Evolutionary conservation across 2,329 filamentous ascomycete species (phyloP), one percentile per base, ranked within the genome.

Genomic region (Paraconiothyrium brasiliense): DNA sequence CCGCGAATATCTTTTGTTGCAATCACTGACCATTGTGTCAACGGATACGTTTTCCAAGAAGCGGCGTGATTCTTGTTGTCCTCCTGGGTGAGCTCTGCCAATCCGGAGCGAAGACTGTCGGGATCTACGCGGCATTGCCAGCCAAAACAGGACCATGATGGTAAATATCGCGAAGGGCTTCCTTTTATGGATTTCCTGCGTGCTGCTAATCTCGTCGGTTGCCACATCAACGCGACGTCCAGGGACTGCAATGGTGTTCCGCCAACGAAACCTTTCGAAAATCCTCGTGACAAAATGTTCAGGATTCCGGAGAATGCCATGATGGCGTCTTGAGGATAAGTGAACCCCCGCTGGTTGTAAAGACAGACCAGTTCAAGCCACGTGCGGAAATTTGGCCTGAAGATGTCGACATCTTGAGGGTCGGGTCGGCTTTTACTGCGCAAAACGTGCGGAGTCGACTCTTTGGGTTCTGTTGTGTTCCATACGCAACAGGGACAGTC

Each of bases 111-210:
- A 52, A 60, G 49, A 22, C 54, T 60, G 27, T 51, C 55, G 0
- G 61, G 57, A 48, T 63, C 61, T 14, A 63, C 24, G 14, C 27
- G 44, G n/a, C 61, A 63, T 30, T 61, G 13, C 61, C 61, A 64
- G 37, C 61, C 61, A 37, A 49, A 60, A 58, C 54, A 61, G n/a
- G 61, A 61, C 61, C 61, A 64, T n/a, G 58, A 58, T 24, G 61
- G 61, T 3, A 64, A 37, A 34, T 54, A 16, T 47, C 22, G 22
- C 47, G 27, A 13, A 13, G n/a, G 13, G 35, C 50, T 27, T 32
- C 48, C 58, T 7, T 44, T 14, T 55, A 58, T 52, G 20, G 39
- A 43, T 22, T 13, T 22, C 44, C 59, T 57, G 13, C 62, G 59
- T 27, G n/a, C 50, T 48, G 57, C 57, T 51, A 44, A 58, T 11